Percentiles rank a stretch among this genome's conserved stretches.
Evolutionary conservation across 1,284 basidiomycete species (phyloP).

Genomic region (Macrocystidia cucumis): DNA sequence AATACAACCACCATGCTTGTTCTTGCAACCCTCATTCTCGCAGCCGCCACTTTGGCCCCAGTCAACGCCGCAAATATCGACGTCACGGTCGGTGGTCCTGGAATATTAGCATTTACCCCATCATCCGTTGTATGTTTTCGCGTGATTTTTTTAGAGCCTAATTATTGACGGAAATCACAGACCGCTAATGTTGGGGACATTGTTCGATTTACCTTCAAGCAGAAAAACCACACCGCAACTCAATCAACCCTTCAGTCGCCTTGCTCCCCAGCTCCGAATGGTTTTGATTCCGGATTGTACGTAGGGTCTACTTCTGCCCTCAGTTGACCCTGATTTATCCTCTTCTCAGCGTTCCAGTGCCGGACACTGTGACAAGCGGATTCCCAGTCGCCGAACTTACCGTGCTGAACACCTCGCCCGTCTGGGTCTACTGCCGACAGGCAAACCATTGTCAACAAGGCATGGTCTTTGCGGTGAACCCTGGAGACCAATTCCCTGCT

Average conservation of each 20-base stretch:
- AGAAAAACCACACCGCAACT: slow-evolving; percentile 52
- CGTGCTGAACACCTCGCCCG: slow-evolving; percentile 37
- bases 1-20: no score
- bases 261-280: slow-evolving; percentile 32
- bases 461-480: slow-evolving; percentile 63
- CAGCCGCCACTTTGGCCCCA: no score
- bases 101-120: slow-evolving; percentile 39
- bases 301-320: slow-evolving; percentile 10
- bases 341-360: slow-evolving; percentile 37
- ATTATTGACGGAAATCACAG: no score
- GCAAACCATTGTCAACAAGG: slow-evolving; percentile 37
- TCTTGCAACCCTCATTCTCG: no score
- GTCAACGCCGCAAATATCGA: no score
- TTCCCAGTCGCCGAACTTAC: slow-evolving; percentile 40
- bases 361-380: slow-evolving; percentile 30
- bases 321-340: slow-evolving; percentile 4
- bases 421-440: slow-evolving; percentile 54
- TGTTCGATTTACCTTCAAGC: slow-evolving; percentile 30
- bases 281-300: slow-evolving; percentile 47
- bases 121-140: no score
- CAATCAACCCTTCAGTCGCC: slow-evolving; percentile 52
- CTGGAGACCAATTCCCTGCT: slow-evolving; percentile 39
- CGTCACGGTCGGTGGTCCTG: slow-evolving; percentile 42
- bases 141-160: no score
- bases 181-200: slow-evolving; percentile 24